Percentiles rank a stretch among this genome's conserved stretches.
Conservation (phyloP, 163 green algal genomes). For the Prototheca wickerhamii region DNA sequence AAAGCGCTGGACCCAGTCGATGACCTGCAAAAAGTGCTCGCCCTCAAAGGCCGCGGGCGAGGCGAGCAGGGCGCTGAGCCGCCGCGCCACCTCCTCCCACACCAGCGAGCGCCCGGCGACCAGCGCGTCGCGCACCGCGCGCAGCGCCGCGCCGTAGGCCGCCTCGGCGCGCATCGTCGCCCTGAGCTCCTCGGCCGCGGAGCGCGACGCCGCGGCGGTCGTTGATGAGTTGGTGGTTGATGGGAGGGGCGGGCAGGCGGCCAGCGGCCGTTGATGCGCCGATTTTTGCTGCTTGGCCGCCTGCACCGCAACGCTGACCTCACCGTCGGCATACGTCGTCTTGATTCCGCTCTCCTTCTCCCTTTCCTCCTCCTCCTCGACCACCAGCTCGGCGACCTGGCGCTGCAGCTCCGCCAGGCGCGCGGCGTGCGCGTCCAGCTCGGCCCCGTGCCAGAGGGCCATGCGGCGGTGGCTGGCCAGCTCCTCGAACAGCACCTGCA, state of each 20-base stretch:
- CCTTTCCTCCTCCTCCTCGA: slow-evolving; percentile 9
- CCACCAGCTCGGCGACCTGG: not conserved
- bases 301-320: no score
- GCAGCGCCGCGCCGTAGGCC: not conserved
- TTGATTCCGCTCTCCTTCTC: no score
- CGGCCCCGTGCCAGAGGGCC: slow-evolving; percentile 18
- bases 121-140: slow-evolving; percentile 24
- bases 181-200: not conserved
- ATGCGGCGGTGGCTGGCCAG: slow-evolving; percentile 37
- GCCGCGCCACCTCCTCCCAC: slow-evolving; percentile 43
- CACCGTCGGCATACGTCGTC: no score
- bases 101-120: slow-evolving; percentile 20
- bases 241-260: no score
- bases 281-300: no score
- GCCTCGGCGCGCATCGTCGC: not conserved
- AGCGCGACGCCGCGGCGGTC: not conserved
- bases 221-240: no score
- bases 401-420: slow-evolving; percentile 9
- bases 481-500: slow-evolving; percentile 46
- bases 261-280: no score
- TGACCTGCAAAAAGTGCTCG: slow-evolving; percentile 58
- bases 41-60: slow-evolving; percentile 42
- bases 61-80: slow-evolving; percentile 31
- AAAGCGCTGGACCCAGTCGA: slow-evolving; percentile 58
- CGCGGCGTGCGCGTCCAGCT: slow-evolving; percentile 8